A percentile compares a stretch with the other conserved stretches of the same genome.
These are phyloP conservation scores for Termitomyces sp. DNA, from an alignment of 1,284 basidiomycete genomes.

Conservation along the genomic window DNA sequence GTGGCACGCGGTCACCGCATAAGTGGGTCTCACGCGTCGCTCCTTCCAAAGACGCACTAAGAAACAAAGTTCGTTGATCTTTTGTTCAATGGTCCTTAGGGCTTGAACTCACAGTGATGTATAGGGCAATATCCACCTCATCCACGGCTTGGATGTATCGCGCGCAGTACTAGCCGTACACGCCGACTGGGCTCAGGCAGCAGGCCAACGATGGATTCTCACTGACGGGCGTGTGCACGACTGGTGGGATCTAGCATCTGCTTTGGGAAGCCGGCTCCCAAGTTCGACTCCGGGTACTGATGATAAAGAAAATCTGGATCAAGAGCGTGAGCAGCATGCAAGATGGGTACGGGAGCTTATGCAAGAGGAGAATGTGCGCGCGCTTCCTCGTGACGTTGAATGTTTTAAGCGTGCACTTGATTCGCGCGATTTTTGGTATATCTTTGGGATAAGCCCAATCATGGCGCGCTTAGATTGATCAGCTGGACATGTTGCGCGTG, in stretches of 20 bases:
- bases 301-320: not conserved
- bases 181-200: constrained; percentile 33
- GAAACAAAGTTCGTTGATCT: constrained; percentile 35
- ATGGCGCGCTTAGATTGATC: constrained; percentile 24
- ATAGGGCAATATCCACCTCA: constrained; percentile 54
- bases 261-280: constrained; percentile 33
- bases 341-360: constrained; percentile 57
- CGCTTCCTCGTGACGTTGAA: constrained; percentile 45
- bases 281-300: no score
- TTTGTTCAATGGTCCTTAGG: not conserved
- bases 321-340: constrained; percentile 28
- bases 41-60: constrained; percentile 48
- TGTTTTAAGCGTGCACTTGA: constrained; percentile 50
- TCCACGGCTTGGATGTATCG: constrained; percentile 54
- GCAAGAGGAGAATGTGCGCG: constrained; percentile 43
- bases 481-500: not conserved
- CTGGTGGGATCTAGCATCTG: constrained; percentile 63
- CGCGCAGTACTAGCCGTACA: constrained; percentile 54
- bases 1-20: constrained; percentile 40
- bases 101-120: not conserved
- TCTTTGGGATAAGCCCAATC: constrained; percentile 31
- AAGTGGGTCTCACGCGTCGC: constrained; percentile 52
- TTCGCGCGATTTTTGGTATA: constrained; percentile 56
- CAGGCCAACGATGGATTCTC: constrained; percentile 51
- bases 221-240: constrained; percentile 59